Evolutionary conservation across 2,329 filamentous ascomycete genomes (phyloP).

Genomic region (Xylaria sp.): DNA sequence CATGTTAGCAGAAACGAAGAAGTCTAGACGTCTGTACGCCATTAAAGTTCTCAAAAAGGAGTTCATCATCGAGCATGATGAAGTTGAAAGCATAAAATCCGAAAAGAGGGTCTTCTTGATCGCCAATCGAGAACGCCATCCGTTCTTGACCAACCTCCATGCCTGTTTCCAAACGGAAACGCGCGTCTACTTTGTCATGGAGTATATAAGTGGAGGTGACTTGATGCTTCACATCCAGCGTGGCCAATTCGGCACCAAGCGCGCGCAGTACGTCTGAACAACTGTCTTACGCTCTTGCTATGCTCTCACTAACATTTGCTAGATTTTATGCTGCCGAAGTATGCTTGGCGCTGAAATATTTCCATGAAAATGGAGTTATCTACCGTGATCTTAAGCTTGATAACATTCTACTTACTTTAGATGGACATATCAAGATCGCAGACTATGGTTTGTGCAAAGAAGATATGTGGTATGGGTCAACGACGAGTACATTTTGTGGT

Average conservation of each 20-base stretch:
- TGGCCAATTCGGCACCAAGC: constrained; percentile 93
- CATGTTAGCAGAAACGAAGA: constrained; percentile 98
- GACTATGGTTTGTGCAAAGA: constrained; percentile 99
- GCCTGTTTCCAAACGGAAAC: constrained; percentile 99
- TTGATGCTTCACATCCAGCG: constrained; percentile 99
- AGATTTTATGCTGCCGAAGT: constrained; percentile 98
- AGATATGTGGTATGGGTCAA: constrained; percentile 99
- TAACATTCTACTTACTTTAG: constrained; percentile 91
- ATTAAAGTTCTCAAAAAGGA: constrained; percentile 99
- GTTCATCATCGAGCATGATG: constrained; percentile 99
- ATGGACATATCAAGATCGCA: constrained; percentile 98
- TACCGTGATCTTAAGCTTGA: constrained; percentile 96
- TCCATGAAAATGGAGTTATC: constrained; percentile 99
- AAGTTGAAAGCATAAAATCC: constrained; percentile 96
- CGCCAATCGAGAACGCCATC: constrained; percentile 95
- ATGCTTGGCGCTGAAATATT: constrained; percentile 96
- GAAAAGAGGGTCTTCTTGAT: constrained; percentile 98
- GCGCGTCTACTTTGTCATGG: constrained; percentile 98
- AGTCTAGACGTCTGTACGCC: constrained; percentile 89
- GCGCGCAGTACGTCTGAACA: constrained; percentile 79
- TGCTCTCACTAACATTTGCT: constrained; percentile 35
- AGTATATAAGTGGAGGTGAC: constrained; percentile 98
- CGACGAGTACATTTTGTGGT: constrained; percentile 97
- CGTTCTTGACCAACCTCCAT: constrained; percentile 93
- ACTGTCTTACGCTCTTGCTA: background rate